Percentiles rank a stretch among this genome's conserved stretches.
Conservation (phyloP, 441 rosid genomes). For the Adansonia madagascariensis region DNA sequence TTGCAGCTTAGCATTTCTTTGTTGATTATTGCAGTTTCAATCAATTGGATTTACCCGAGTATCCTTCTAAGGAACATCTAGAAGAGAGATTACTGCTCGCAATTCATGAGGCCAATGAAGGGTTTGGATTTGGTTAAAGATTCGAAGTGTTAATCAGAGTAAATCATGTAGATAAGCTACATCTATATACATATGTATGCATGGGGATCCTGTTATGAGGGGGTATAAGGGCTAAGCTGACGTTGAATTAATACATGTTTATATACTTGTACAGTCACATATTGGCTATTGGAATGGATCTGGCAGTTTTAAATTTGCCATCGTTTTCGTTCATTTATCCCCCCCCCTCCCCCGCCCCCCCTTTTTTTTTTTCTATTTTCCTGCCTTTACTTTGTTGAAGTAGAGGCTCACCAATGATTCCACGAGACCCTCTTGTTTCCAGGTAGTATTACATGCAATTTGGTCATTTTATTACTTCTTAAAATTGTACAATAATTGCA, state of each 20-base stretch:
- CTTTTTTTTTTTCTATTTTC: not conserved
- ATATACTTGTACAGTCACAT: conserved; percentile 55
- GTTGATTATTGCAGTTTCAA: conserved; percentile 69
- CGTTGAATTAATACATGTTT: conserved; percentile 41
- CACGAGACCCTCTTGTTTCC: not conserved
- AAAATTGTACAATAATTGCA: conserved; percentile 6
- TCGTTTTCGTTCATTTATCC: not conserved
- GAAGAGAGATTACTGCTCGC: conserved; percentile 93
- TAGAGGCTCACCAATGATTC: conserved; percentile 10
- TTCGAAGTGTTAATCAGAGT: conserved; percentile 4
- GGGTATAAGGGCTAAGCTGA: conserved; percentile 26
- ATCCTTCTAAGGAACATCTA: conserved; percentile 85
- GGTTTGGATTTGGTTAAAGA: conserved; percentile 83
- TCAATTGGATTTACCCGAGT: conserved; percentile 93
- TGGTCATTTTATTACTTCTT: not conserved
- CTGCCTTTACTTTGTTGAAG: not conserved
- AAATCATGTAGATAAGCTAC: conserved; percentile 42
- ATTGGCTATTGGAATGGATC: conserved; percentile 41
- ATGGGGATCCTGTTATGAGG: conserved; percentile 24
- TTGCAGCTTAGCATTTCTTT: not conserved
- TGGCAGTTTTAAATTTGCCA: conserved; percentile 57
- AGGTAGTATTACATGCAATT: not conserved
- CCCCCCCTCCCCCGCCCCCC: too few species aligned
- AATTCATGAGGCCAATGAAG: conserved; percentile 92
- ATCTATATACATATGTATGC: not conserved